Evolutionary conservation across 2,329 filamentous ascomycete genomes (phyloP), one percentile per base, ranked within the genome.

Genomic region (Stemphylium vesicarium): DNA sequence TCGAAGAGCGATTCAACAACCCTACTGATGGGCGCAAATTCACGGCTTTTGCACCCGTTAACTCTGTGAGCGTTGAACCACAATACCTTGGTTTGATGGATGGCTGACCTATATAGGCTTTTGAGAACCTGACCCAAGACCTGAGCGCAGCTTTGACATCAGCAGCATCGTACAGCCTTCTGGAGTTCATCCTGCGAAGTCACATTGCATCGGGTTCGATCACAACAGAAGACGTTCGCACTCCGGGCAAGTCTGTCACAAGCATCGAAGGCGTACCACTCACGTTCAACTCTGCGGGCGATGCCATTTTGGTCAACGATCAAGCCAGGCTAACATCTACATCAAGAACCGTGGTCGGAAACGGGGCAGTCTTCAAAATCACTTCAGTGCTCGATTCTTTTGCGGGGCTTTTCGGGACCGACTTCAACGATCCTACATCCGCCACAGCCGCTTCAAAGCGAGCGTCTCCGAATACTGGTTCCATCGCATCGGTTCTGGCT

Each of bases 281-380:
- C 6, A 8, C 16, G 7, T 48, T 48, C 26, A 13, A 4, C 10
- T 32, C 35, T 3, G 24, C 20, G 5, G 35, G 35, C 5, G 22
- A 31, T 16, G 18, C 36, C 10, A 9, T 39, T 16, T 18, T 15
- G 1, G 35, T 39, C 45, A 39, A 40, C 45, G n/a, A 48, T 13
- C 45, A 48, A 48, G 45, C 45, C 35, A 32, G 22, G 6, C n/a
- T 48, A 22, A 12, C 39, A 3, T 48, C 45, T 11, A 11, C 35
- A 1, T 18, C 24, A 2, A 39, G 45, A 9, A 39, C 24, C 24
- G 9, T 11, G 2, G 45, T 32, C 8, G 45, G 45, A 3, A 48
- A 48, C 45, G 45, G 45, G 10, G 45, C 35, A 10, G 39, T 48
- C 16, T 48, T 39, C 26, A 48, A 48, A 48, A 38, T 48, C 45